Evolutionary conservation across 1,284 basidiomycete species (phyloP).

Genomic region (Jaminaea rosea): DNA sequence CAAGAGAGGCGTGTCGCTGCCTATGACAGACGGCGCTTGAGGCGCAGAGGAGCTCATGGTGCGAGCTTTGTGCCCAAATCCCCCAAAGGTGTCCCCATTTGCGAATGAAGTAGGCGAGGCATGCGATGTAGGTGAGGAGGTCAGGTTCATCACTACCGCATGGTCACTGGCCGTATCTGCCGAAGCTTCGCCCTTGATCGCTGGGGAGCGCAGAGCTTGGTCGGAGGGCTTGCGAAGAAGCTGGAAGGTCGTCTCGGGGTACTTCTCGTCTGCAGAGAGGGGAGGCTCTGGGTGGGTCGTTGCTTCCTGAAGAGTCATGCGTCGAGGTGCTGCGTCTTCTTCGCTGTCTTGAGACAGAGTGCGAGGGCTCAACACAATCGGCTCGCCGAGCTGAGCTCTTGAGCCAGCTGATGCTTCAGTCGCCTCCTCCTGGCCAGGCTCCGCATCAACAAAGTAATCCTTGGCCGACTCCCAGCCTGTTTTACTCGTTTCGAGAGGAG

Average conservation of each 20-base stretch:
- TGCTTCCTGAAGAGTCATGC: constrained; percentile 20
- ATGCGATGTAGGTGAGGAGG: too few species aligned
- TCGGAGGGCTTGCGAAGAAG: constrained; percentile 27
- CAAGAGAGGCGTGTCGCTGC: not conserved
- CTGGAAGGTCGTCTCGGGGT: constrained; percentile 23
- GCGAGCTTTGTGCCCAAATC: too few species aligned
- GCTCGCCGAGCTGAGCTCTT: too few species aligned
- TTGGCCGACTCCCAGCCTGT: too few species aligned
- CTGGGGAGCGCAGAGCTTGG: constrained; percentile 5
- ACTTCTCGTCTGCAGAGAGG: constrained; percentile 19
- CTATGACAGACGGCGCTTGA: not conserved
- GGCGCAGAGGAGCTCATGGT: too few species aligned
- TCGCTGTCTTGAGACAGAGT: too few species aligned
- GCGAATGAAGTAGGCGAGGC: not conserved
- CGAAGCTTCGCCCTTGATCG: not conserved
- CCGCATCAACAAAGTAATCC: too few species aligned
- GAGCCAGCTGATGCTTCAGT: too few species aligned
- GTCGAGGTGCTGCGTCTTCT: not conserved
- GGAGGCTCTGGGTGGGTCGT: constrained; percentile 26
- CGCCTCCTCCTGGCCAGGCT: too few species aligned
- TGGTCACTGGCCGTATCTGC: constrained; percentile 27
- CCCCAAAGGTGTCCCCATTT: too few species aligned
- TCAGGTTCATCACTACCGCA: constrained; percentile 13
- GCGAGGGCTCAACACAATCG: too few species aligned
- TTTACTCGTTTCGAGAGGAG: too few species aligned